Evolutionary conservation across 768 basidiomycete species (phyloP).

Genomic region (Rubroboletus pulcherrimus): DNA sequence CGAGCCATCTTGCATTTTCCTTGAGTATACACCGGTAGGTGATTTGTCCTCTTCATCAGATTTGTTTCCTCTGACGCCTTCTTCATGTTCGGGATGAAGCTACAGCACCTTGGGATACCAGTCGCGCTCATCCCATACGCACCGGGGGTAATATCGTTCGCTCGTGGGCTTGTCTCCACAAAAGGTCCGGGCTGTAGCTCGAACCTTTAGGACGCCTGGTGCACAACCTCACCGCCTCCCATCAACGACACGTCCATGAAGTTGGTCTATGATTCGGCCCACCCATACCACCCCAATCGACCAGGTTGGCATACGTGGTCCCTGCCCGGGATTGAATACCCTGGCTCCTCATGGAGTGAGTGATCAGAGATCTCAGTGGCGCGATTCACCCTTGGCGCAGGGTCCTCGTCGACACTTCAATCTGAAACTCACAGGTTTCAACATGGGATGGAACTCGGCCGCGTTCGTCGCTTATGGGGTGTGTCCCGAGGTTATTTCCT

Average conservation of each 20-base stretch:
- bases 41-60: not conserved
- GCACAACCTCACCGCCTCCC: constrained; percentile 20
- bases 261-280: constrained; percentile 15
- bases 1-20: not conserved
- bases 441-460: constrained; percentile 23
- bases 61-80: not conserved
- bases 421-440: constrained; percentile 13
- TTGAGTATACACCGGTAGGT: not conserved
- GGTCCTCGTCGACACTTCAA: not conserved
- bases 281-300: constrained; percentile 11
- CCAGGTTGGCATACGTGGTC: constrained; percentile 25
- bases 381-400: not conserved
- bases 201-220: constrained; percentile 20
- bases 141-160: constrained; percentile 19
- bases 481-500: not conserved
- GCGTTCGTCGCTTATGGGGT: constrained; percentile 21
- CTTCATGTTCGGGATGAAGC: not conserved
- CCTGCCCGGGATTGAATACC: constrained; percentile 25
- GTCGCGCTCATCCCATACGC: constrained; percentile 4
- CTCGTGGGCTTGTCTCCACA: constrained; percentile 15
- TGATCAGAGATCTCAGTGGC: not conserved
- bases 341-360: constrained; percentile 25
- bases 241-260: constrained; percentile 25
- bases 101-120: constrained; percentile 4
- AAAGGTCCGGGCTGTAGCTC: constrained; percentile 11